These are phyloP conservation scores for Leucocoprinus birnbaumii DNA, from an alignment of 768 basidiomycete genomes.

Conservation along the genomic window DNA sequence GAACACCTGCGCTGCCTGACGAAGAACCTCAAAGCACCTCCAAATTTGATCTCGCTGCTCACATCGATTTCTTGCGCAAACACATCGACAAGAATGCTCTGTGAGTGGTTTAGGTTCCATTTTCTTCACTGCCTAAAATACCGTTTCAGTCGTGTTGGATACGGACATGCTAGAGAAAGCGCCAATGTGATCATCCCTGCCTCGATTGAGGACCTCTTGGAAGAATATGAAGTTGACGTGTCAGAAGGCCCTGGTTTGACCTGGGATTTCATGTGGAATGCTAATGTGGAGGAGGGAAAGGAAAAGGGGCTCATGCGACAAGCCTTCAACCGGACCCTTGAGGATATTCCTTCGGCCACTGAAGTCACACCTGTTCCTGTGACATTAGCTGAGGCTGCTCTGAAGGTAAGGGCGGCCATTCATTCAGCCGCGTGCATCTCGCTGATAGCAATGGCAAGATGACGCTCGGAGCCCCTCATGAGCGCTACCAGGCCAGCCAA, in stretches of 20 bases:
- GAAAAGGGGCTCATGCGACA: slow-evolving; percentile 65
- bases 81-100: slow-evolving; percentile 84
- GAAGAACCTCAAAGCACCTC: slow-evolving; percentile 60
- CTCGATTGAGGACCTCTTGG: slow-evolving; percentile 39
- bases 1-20: slow-evolving; percentile 67
- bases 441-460: slow-evolving; percentile 48
- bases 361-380: slow-evolving; percentile 35
- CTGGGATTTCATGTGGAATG: slow-evolving; percentile 78
- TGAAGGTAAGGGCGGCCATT: slow-evolving; percentile 57
- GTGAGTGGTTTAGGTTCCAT: slow-evolving; percentile 46
- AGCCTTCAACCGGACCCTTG: slow-evolving; percentile 45
- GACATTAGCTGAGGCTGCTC: slow-evolving; percentile 59
- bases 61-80: slow-evolving; percentile 75
- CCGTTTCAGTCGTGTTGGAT: slow-evolving; percentile 58
- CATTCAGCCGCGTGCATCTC: background rate
- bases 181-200: slow-evolving; percentile 33
- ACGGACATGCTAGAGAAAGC: slow-evolving; percentile 41
- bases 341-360: slow-evolving; percentile 31
- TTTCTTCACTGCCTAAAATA: background rate
- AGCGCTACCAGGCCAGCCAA: slow-evolving; percentile 58
- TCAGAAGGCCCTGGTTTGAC: slow-evolving; percentile 41
- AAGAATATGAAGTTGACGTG: slow-evolving; percentile 43
- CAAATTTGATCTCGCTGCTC: slow-evolving; percentile 79
- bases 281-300: slow-evolving; percentile 68
- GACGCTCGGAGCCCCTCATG: slow-evolving; percentile 70